These are phyloP conservation scores for Fusarium algeriense DNA, from an alignment of 2,329 filamentous ascomycete species.

Conservation along the genomic window DNA sequence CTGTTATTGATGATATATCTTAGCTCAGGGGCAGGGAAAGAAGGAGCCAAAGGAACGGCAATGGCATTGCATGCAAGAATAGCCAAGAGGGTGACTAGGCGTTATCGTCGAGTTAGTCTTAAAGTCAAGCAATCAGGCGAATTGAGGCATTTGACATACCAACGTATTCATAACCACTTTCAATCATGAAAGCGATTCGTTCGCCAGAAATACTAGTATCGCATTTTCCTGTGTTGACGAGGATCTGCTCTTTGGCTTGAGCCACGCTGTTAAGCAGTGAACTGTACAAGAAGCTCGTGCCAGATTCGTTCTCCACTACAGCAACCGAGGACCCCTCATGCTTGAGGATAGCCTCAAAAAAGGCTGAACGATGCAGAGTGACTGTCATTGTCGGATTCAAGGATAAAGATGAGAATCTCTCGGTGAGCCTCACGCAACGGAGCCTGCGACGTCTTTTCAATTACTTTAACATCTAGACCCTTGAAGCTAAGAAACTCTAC, in stretches of 20 bases:
- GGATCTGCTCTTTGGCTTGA: neutral
- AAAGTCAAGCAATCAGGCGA: rapidly evolving
- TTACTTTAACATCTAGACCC: neutral
- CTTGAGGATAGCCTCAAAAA: slow-evolving; percentile 7
- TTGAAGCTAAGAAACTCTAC: neutral
- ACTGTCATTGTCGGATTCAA: neutral
- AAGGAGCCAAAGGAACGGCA: slow-evolving; percentile 88
- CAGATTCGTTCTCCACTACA: slow-evolving; percentile 1
- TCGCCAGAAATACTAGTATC: slow-evolving; percentile 64
- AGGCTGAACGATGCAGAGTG: slow-evolving; percentile 2
- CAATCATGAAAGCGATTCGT: slow-evolving; percentile 89
- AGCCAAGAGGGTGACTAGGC: slow-evolving; percentile 85
- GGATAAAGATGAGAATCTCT: too few species aligned
- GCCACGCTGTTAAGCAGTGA: neutral
- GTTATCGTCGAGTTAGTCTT: neutral
- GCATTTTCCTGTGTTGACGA: neutral
- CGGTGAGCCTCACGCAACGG: neutral
- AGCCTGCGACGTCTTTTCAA: neutral
- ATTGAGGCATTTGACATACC: slow-evolving; percentile 67
- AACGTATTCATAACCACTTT: slow-evolving; percentile 98
- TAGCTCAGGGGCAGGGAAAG: slow-evolving; percentile 86
- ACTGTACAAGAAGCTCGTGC: neutral
- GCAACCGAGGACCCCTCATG: neutral
- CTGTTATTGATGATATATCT: slow-evolving; percentile 94
- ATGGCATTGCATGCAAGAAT: slow-evolving; percentile 88